Conservation (phyloP, 495 filamentous ascomycete genomes). For the Echria macrotheca region DNA sequence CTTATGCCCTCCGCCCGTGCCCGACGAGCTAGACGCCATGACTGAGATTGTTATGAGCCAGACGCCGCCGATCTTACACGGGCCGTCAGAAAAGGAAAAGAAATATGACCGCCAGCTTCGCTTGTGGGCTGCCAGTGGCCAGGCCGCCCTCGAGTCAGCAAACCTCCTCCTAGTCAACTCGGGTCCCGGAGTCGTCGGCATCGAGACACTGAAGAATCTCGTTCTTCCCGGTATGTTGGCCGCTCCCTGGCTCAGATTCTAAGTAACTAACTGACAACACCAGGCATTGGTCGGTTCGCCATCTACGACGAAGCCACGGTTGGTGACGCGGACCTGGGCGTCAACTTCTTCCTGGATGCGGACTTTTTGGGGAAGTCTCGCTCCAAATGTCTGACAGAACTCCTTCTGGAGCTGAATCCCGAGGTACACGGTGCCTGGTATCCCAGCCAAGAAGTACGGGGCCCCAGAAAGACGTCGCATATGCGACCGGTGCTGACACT, state of each 20-base stretch:
- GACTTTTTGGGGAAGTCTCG: conserved; percentile 71
- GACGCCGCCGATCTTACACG: conserved; percentile 49
- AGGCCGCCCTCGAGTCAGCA: conserved; percentile 82
- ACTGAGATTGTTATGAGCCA: conserved; percentile 43
- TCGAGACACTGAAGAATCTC: conserved; percentile 95
- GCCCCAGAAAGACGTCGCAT: not conserved
- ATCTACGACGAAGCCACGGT: conserved; percentile 80
- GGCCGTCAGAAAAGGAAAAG: conserved; percentile 79
- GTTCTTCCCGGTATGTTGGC: conserved; percentile 63
- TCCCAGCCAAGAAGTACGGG: conserved; percentile 35
- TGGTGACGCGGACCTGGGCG: conserved; percentile 75
- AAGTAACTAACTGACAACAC: conserved; percentile 18
- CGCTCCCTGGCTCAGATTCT: too few relatives aligned
- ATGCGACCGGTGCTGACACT: conserved; percentile 14
- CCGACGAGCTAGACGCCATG: too few relatives aligned
- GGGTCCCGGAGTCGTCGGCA: conserved; percentile 73
- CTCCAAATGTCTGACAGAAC: conserved; percentile 67
- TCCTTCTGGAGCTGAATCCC: conserved; percentile 89
- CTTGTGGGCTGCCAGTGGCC: conserved; percentile 89
- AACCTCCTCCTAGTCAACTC: conserved; percentile 85
- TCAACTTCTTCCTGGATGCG: conserved; percentile 94
- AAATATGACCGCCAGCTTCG: conserved; percentile 96
- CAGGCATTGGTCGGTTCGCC: conserved; percentile 87
- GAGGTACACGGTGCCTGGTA: conserved; percentile 73
- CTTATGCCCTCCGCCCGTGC: too few relatives aligned